Conservation (phyloP, 768 basidiomycete species). For the Butyriboletus loyo region DNA sequence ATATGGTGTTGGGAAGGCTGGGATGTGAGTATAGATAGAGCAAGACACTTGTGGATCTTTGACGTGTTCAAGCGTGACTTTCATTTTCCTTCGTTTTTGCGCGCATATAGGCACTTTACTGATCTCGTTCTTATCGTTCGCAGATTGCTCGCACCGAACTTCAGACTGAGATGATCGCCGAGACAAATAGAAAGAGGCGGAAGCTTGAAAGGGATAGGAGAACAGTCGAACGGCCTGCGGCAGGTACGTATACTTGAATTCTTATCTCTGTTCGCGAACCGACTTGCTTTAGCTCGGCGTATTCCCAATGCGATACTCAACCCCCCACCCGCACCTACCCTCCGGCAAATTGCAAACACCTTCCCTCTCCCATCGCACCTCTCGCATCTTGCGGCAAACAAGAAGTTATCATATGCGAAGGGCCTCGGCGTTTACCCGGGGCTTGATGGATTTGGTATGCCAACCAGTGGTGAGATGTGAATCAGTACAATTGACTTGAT, state of each 20-base stretch:
- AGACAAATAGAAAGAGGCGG: constrained; percentile 83
- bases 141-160: constrained; percentile 76
- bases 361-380: constrained; percentile 44
- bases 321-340: constrained; percentile 53
- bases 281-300: constrained; percentile 43
- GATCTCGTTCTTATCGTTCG: neutral
- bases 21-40: constrained; percentile 54
- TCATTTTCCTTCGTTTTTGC: neutral
- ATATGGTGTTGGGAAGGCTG: constrained; percentile 86
- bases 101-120: constrained; percentile 2
- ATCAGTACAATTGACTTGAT: constrained; percentile 1
- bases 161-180: constrained; percentile 85
- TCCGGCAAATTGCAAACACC: constrained; percentile 65
- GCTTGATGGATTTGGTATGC: constrained; percentile 20
- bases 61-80: neutral
- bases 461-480: constrained; percentile 1
- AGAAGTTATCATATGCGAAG: constrained; percentile 14
- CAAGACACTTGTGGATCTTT: neutral
- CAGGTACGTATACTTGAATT: constrained; percentile 46
- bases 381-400: constrained; percentile 22
- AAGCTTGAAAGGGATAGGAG: constrained; percentile 84
- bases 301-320: constrained; percentile 55
- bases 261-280: neutral
- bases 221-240: constrained; percentile 69
- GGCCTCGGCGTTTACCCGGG: constrained; percentile 18